These are phyloP conservation scores for Penicillium goetzii DNA, from an alignment of 495 filamentous ascomycete species.

Conservation along the genomic window DNA sequence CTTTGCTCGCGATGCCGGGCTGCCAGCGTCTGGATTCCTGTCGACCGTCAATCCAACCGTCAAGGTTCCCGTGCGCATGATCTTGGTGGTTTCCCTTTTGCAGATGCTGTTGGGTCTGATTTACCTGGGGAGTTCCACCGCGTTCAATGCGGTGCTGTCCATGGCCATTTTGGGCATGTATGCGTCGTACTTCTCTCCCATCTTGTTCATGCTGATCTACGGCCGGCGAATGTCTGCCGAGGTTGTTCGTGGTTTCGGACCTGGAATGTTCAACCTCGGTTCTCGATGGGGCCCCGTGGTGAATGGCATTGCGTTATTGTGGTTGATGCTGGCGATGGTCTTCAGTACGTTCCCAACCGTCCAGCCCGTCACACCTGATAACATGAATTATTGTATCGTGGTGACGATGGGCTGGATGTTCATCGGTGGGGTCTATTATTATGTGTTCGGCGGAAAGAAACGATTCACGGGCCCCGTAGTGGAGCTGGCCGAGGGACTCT, in stretches of 20 bases:
- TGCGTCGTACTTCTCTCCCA: conserved; percentile 40
- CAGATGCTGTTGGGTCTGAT: conserved; percentile 44
- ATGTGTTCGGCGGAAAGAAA: conserved; percentile 22
- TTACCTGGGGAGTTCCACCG: conserved; percentile 46
- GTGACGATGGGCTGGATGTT: conserved; percentile 32
- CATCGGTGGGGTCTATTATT: conserved; percentile 28
- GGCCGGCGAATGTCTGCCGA: conserved; percentile 15
- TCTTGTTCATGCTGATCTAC: conserved; percentile 30
- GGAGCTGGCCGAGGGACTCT: conserved; percentile 25
- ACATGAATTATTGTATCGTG: conserved; percentile 33
- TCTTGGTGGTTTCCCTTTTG: conserved; percentile 25
- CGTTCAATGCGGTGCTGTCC: conserved; percentile 49
- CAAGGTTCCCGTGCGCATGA: conserved; percentile 31
- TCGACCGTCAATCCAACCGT: conserved; percentile 21
- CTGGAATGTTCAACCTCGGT: conserved; percentile 23
- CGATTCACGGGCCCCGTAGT: conserved; percentile 26
- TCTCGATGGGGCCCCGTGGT: conserved; percentile 23
- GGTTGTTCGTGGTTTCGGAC: conserved; percentile 15
- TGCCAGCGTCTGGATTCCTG: conserved; percentile 24
- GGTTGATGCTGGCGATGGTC: conserved; percentile 29
- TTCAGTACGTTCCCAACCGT: conserved; percentile 33
- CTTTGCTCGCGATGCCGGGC: conserved; percentile 27
- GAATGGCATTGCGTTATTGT: conserved; percentile 23
- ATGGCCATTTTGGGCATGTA: conserved; percentile 45
- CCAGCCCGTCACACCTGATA: conserved; percentile 27